These are phyloP conservation scores for Xerocomellus chrysenteron DNA, from an alignment of 768 basidiomycete genomes.

Conservation along the genomic window DNA sequence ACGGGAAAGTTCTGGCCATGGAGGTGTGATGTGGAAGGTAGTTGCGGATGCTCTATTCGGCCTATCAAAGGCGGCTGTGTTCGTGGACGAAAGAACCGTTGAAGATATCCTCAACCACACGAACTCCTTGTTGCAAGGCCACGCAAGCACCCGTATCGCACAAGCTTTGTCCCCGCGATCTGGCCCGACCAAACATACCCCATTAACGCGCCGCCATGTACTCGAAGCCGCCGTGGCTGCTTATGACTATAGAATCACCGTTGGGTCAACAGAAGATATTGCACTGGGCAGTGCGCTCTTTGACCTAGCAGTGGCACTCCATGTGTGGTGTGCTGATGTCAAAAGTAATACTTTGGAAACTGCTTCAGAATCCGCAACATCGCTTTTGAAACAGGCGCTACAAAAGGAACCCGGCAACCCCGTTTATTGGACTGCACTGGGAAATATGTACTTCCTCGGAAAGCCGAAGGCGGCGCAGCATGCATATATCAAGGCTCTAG, in stretches of 20 bases:
- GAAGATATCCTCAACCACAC: slow-evolving; percentile 35
- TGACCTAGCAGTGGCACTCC: slow-evolving; percentile 68
- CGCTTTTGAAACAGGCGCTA: slow-evolving; percentile 68
- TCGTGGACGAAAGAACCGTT: slow-evolving; percentile 44
- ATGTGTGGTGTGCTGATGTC: slow-evolving; percentile 43
- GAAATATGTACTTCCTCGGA: slow-evolving; percentile 62
- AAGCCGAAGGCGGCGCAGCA: slow-evolving; percentile 83
- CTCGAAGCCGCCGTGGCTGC: slow-evolving; percentile 55
- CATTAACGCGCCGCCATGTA: slow-evolving; percentile 36
- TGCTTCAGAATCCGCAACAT: slow-evolving; percentile 43
- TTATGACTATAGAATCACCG: slow-evolving; percentile 59
- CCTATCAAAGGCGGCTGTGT: slow-evolving; percentile 54
- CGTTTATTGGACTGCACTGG: slow-evolving; percentile 81
- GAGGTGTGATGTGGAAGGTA: slow-evolving; percentile 79
- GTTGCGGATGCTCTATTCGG: slow-evolving; percentile 74
- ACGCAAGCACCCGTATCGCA: slow-evolving; percentile 42
- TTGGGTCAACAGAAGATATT: slow-evolving; percentile 52
- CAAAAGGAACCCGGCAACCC: slow-evolving; percentile 70
- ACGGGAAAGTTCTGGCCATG: slow-evolving; percentile 57
- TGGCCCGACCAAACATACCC: slow-evolving; percentile 15
- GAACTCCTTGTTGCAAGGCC: slow-evolving; percentile 38
- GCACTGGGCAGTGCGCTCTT: slow-evolving; percentile 62
- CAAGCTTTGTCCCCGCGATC: slow-evolving; percentile 38
- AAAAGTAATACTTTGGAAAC: slow-evolving; percentile 16
- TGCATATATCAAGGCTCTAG: slow-evolving; percentile 86